phyloP scores from a whole-genome alignment of 768 basidiomycete species.

The Mycena haematopus region DNA sequence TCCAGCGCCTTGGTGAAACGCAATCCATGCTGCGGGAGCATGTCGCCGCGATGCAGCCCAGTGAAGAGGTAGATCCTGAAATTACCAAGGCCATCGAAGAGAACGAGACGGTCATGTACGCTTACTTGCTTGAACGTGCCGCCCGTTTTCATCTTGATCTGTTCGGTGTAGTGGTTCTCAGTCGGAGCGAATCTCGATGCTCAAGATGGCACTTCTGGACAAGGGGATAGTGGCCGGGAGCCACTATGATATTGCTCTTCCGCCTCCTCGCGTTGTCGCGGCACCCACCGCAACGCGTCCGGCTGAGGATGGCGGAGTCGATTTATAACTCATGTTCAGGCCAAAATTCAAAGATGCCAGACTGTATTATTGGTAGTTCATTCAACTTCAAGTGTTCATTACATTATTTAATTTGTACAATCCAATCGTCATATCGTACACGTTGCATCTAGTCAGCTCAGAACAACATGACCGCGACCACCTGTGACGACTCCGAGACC shows the following conservation, averaged over 20 bases:
- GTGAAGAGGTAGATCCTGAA: constrained; percentile 58
- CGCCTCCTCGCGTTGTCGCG: not conserved
- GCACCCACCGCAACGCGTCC: not conserved
- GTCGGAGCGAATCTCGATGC: constrained; percentile 74
- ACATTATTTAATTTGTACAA: constrained; percentile 26
- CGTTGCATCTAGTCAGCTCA: constrained; percentile 38
- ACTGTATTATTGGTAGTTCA: not conserved
- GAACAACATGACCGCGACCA: constrained; percentile 75
- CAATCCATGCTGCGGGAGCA: constrained; percentile 62
- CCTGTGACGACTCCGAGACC: constrained; percentile 78
- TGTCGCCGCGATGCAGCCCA: constrained; percentile 40
- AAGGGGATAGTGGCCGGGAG: constrained; percentile 58
- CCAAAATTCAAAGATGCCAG: no score
- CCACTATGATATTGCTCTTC: constrained; percentile 48
- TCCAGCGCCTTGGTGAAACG: constrained; percentile 65
- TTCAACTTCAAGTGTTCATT: constrained; percentile 10
- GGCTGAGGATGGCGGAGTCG: constrained; percentile 21
- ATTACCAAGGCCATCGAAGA: constrained; percentile 67
- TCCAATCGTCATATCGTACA: not conserved
- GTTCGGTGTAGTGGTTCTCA: constrained; percentile 66
- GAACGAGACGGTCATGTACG: constrained; percentile 76
- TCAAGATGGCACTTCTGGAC: constrained; percentile 67
- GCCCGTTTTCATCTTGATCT: constrained; percentile 12
- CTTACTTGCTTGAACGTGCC: constrained; percentile 16
- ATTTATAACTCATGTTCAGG: constrained; percentile 14